phyloP scores from a whole-genome alignment of 345 rosid species.

The Euphorbia lathyris region DNA sequence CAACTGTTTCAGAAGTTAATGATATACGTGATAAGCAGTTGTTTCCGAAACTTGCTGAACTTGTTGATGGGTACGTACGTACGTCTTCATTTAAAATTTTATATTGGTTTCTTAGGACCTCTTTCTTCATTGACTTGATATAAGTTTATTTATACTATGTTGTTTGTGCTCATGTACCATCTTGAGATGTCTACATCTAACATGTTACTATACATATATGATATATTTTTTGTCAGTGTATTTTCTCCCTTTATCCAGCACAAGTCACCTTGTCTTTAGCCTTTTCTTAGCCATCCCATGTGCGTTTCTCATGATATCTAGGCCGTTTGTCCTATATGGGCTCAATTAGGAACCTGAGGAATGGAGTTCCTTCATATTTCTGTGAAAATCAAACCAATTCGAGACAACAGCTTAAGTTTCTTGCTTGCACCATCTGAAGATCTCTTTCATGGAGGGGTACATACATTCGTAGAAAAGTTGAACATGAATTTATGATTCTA shows the following conservation, averaged over 20 bases:
- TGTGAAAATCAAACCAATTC: not conserved
- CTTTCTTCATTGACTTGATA: not conserved
- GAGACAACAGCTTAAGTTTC: not conserved
- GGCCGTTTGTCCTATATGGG: not conserved
- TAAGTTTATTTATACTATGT: not conserved
- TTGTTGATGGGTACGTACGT: conserved; percentile 90
- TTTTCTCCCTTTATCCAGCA: not conserved
- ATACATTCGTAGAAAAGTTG: not conserved
- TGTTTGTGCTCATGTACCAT: not conserved
- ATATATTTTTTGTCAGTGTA: not conserved
- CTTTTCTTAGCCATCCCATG: not conserved
- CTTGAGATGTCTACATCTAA: not conserved
- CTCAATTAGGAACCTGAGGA: not conserved
- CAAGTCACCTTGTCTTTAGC: not conserved
- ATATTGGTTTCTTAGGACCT: not conserved
- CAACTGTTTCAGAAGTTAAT: conserved; percentile 85
- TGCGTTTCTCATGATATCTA: not conserved
- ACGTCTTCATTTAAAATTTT: conserved; percentile 20
- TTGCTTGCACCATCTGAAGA: not conserved
- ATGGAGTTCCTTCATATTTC: not conserved
- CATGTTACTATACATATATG: not conserved
- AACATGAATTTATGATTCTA: not conserved
- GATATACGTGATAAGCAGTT: conserved; percentile 80
- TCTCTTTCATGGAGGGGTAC: not conserved
- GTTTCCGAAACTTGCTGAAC: conserved; percentile 72